Percentiles rank a stretch among this genome's conserved stretches.
Conservation (phyloP, 1,139 yeast species). For the Nakaseomyces delphensis region DNA sequence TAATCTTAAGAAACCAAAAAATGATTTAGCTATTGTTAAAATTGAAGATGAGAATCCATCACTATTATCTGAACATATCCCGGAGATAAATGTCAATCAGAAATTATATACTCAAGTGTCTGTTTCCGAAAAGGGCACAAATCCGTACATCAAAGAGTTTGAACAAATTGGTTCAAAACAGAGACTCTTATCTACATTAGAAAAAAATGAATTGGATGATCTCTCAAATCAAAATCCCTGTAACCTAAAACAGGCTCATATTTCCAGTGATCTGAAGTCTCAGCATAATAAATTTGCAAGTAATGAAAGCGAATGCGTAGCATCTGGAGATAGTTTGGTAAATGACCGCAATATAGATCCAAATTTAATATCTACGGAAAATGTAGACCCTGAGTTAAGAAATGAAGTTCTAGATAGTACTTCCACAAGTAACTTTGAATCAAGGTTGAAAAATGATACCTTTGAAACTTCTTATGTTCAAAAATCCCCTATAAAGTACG, state of each 20-base stretch:
- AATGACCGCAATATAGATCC: neutral
- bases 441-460: neutral
- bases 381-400: neutral
- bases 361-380: neutral
- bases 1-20: neutral
- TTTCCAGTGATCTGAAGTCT: too few species aligned
- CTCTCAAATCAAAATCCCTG: neutral
- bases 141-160: neutral
- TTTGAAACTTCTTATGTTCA: neutral
- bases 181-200: neutral
- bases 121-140: neutral
- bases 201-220: neutral
- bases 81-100: too few species aligned
- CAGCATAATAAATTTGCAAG: too few species aligned
- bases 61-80: neutral
- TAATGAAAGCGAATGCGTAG: too few species aligned
- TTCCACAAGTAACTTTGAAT: neutral
- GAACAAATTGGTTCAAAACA: neutral
- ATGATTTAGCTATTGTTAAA: neutral
- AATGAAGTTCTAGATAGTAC: neutral
- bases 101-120: too few species aligned
- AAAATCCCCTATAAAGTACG: neutral
- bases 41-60: neutral
- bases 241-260: neutral
- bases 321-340: too few species aligned